A percentile compares a stretch with the other conserved stretches of the same genome.
phyloP scores from a whole-genome alignment of 768 basidiomycete genomes.

The Leccinum disarticulatum region DNA sequence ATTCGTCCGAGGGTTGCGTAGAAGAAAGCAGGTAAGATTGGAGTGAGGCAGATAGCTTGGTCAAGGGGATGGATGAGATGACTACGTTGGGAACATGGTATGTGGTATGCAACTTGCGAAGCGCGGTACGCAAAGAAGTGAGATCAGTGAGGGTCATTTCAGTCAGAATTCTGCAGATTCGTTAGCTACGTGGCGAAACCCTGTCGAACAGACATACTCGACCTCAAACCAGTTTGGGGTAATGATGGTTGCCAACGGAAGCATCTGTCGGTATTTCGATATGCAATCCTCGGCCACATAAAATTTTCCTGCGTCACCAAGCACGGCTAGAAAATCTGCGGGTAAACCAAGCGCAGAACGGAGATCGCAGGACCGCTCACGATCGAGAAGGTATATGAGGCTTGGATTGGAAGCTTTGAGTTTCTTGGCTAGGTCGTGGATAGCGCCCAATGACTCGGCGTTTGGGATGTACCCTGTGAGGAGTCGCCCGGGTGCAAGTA shows the following conservation, averaged over 20 bases:
- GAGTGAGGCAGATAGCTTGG: slow-evolving; percentile 57
- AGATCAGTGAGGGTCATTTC: slow-evolving; percentile 66
- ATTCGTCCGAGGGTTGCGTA: not conserved
- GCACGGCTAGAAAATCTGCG: slow-evolving; percentile 61
- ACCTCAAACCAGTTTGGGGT: slow-evolving; percentile 99
- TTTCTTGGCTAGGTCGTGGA: slow-evolving; percentile 60
- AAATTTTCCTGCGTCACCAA: slow-evolving; percentile 87
- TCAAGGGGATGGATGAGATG: slow-evolving; percentile 83
- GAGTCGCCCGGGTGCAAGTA: slow-evolving; percentile 69
- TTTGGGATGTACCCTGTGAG: slow-evolving; percentile 92
- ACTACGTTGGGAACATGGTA: slow-evolving; percentile 84
- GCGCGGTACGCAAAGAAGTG: slow-evolving; percentile 61
- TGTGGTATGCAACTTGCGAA: slow-evolving; percentile 71
- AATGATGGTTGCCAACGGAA: slow-evolving; percentile 87
- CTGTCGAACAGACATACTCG: slow-evolving; percentile 54
- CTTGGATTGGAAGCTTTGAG: slow-evolving; percentile 57
- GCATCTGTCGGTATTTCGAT: slow-evolving; percentile 78
- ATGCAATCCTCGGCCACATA: slow-evolving; percentile 89
- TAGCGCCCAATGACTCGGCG: slow-evolving; percentile 69
- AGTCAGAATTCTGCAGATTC: slow-evolving; percentile 64
- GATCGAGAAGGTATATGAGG: slow-evolving; percentile 87
- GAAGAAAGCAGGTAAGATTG: slow-evolving; percentile 45
- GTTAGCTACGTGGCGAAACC: slow-evolving; percentile 1
- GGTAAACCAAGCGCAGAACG: not conserved
- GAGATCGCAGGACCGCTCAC: slow-evolving; percentile 47